These are phyloP conservation scores for Populus nigra DNA, from an alignment of 345 rosid species.

Conservation along the genomic window DNA sequence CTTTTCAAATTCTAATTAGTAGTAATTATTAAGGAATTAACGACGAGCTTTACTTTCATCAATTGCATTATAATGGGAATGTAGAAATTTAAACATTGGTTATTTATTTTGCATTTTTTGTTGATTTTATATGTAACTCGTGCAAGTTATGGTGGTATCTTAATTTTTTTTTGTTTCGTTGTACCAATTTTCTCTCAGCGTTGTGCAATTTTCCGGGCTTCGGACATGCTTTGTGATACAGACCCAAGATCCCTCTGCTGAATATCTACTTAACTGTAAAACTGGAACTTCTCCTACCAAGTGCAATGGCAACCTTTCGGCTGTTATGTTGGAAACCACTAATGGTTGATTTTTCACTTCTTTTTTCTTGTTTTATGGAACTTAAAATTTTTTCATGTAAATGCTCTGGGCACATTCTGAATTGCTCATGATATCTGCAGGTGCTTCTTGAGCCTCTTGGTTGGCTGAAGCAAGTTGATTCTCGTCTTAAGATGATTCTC, in stretches of 20 bases:
- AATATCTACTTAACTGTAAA: slow-evolving; percentile 66
- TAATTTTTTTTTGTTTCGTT: not conserved
- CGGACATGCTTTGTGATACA: slow-evolving; percentile 77
- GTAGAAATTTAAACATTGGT: not conserved
- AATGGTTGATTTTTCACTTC: slow-evolving; percentile 38
- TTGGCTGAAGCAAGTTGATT: slow-evolving; percentile 71
- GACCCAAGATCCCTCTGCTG: slow-evolving; percentile 75
- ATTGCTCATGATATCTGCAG: slow-evolving; percentile 38
- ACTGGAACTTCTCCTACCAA: slow-evolving; percentile 59
- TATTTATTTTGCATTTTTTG: not conserved
- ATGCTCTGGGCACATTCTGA: not conserved
- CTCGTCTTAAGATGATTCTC: slow-evolving; percentile 61
- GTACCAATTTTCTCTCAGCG: slow-evolving; percentile 38
- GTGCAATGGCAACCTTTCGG: slow-evolving; percentile 62
- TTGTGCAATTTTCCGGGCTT: slow-evolving; percentile 69
- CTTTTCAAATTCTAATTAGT: too few species aligned
- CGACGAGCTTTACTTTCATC: too few species aligned
- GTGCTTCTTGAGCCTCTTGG: slow-evolving; percentile 87
- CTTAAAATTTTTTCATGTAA: not conserved
- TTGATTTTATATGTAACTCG: not conserved
- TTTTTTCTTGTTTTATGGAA: not conserved
- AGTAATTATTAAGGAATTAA: too few species aligned
- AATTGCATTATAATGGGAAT: not conserved
- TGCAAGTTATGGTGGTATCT: not conserved
- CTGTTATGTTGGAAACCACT: slow-evolving; percentile 71